These are phyloP conservation scores for Penicillium sp. DNA, from an alignment of 2,329 filamentous ascomycete genomes.

Conservation along the genomic window DNA sequence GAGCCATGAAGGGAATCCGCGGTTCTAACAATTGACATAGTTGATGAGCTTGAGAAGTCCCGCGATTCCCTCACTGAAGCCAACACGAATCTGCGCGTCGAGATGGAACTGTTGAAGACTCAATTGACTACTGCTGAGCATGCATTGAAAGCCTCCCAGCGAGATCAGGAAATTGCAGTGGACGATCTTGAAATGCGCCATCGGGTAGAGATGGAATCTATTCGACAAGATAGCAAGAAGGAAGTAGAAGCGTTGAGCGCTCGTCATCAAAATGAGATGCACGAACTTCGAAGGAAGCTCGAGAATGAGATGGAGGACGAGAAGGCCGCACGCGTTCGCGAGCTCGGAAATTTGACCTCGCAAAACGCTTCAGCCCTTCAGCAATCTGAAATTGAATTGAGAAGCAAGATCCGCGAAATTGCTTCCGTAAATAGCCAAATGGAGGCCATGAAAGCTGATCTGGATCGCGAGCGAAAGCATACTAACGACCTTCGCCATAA, in stretches of 20 bases:
- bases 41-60: constrained; percentile 61
- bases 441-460: constrained; percentile 49
- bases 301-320: constrained; percentile 71
- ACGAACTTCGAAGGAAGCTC: constrained; percentile 65
- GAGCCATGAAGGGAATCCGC: too few species aligned
- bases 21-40: constrained; percentile 38
- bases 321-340: constrained; percentile 39
- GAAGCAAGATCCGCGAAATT: constrained; percentile 60
- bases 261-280: constrained; percentile 70
- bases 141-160: constrained; percentile 56
- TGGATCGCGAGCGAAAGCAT: constrained; percentile 66
- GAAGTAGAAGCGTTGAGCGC: constrained; percentile 64
- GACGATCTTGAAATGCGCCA: constrained; percentile 60
- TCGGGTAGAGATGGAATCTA: constrained; percentile 47
- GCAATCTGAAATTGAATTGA: constrained; percentile 48
- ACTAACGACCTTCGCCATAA: constrained; percentile 63
- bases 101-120: constrained; percentile 66
- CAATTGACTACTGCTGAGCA: constrained; percentile 55
- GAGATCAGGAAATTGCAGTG: constrained; percentile 56
- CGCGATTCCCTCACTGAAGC: constrained; percentile 54
- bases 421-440: constrained; percentile 48
- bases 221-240: constrained; percentile 49
- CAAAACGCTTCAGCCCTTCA: constrained; percentile 44
- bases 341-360: constrained; percentile 42
- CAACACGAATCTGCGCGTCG: constrained; percentile 64